phyloP scores from a whole-genome alignment of 2,329 filamentous ascomycete species.

The Beauveria sp. region DNA sequence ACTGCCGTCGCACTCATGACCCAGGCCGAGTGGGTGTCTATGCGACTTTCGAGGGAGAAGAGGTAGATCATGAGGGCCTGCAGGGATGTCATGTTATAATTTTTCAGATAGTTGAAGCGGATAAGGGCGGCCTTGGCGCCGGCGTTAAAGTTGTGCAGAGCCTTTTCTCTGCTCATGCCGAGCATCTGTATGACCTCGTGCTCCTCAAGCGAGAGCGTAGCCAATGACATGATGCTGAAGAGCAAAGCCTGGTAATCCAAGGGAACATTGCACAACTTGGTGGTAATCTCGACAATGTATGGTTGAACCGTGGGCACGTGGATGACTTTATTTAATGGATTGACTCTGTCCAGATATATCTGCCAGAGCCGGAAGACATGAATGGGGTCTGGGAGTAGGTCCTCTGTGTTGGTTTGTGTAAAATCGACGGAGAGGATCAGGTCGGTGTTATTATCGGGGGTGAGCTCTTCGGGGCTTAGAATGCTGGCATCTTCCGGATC shows the following conservation, averaged over 20 bases:
- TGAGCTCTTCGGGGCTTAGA: slow-evolving; percentile 40
- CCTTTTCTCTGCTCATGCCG: slow-evolving; percentile 40
- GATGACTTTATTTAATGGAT: slow-evolving; percentile 64
- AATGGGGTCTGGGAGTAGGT: slow-evolving; percentile 56
- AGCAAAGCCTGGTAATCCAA: slow-evolving; percentile 54
- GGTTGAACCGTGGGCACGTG: slow-evolving; percentile 64
- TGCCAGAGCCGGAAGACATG: slow-evolving; percentile 70
- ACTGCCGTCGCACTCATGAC: slow-evolving; percentile 53
- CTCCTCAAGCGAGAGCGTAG: slow-evolving; percentile 46
- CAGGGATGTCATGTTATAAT: slow-evolving; percentile 49
- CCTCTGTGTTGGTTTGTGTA: slow-evolving; percentile 32
- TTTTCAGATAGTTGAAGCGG: slow-evolving; percentile 49
- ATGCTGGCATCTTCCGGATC: slow-evolving; percentile 40
- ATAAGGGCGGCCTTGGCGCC: slow-evolving; percentile 44
- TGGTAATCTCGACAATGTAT: slow-evolving; percentile 55
- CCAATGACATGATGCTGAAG: slow-evolving; percentile 59
- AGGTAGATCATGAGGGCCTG: slow-evolving; percentile 53
- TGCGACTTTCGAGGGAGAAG: slow-evolving; percentile 50
- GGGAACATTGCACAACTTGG: slow-evolving; percentile 46
- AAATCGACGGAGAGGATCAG: slow-evolving; percentile 39
- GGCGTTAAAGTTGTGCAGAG: slow-evolving; percentile 42
- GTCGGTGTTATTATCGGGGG: slow-evolving; percentile 46
- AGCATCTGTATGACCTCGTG: slow-evolving; percentile 48
- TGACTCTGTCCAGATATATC: slow-evolving; percentile 64
- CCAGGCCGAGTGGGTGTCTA: slow-evolving; percentile 53